Conservation (phyloP, 192 early-diverging fungal genomes). For the Borealophlyctis nickersoniae region DNA sequence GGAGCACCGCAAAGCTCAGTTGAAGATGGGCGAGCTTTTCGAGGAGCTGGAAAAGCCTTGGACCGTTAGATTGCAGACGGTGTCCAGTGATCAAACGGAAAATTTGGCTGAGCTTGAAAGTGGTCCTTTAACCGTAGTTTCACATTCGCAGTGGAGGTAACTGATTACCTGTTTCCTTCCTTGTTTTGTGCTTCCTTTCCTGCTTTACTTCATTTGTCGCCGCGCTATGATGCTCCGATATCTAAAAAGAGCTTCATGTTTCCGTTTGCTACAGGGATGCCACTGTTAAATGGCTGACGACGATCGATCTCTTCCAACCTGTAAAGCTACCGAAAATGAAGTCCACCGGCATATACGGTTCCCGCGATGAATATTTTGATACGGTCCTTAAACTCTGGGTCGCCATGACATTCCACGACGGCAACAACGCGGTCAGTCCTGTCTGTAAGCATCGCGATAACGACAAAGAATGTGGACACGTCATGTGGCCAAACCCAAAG, state of each 20-base stretch:
- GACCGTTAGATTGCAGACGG: constrained; percentile 17
- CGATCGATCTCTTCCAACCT: constrained; percentile 26
- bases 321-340: constrained; percentile 26
- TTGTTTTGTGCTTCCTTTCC: no score
- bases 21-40: constrained; percentile 26
- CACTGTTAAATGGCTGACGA: constrained; percentile 28
- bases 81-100: constrained; percentile 12
- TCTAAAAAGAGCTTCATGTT: not conserved
- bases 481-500: constrained; percentile 20
- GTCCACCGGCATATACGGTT: constrained; percentile 17
- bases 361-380: constrained; percentile 31
- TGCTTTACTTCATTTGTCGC: no score
- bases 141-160: constrained; percentile 4
- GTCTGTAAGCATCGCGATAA: constrained; percentile 14
- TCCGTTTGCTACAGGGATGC: constrained; percentile 20
- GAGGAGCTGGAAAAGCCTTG: constrained; percentile 33
- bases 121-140: no score
- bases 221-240: no score
- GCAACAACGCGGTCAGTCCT: constrained; percentile 28
- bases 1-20: constrained; percentile 20
- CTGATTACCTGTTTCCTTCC: no score
- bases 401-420: constrained; percentile 32
- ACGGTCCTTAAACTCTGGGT: constrained; percentile 25
- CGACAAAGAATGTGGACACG: constrained; percentile 29
- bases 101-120: not conserved